These are phyloP conservation scores for Kalmusia sp. DNA, from an alignment of 2,329 filamentous ascomycete species.

Conservation along the genomic window DNA sequence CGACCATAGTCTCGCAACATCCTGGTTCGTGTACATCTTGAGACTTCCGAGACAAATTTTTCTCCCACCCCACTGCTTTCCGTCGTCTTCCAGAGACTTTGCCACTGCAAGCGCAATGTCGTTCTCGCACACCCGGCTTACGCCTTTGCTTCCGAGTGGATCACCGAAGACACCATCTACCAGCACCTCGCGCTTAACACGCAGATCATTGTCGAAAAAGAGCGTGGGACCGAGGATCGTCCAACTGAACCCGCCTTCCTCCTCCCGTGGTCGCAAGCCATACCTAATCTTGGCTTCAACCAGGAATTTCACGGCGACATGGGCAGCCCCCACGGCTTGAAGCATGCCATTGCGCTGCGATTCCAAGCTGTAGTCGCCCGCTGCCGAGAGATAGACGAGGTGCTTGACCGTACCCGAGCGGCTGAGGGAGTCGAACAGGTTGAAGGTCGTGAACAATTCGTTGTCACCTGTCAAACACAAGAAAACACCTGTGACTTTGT, in stretches of 20 bases:
- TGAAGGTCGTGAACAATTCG: slow-evolving; percentile 11
- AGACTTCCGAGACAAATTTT: slow-evolving; percentile 11
- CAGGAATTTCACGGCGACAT: slow-evolving; percentile 5
- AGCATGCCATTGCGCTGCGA: not conserved
- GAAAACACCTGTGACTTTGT: slow-evolving; percentile 6
- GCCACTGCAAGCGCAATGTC: slow-evolving; percentile 11
- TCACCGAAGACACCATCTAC: not conserved
- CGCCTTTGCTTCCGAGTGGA: slow-evolving; percentile 7
- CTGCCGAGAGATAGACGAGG: slow-evolving; percentile 4
- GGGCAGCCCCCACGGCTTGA: not conserved
- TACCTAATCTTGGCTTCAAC: slow-evolving; percentile 7
- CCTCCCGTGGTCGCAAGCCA: slow-evolving; percentile 3
- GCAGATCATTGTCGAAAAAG: not conserved
- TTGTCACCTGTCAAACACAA: slow-evolving; percentile 4
- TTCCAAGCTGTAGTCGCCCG: slow-evolving; percentile 1
- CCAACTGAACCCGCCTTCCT: slow-evolving; percentile 5
- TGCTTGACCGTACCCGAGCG: slow-evolving; percentile 6
- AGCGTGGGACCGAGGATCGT: not conserved
- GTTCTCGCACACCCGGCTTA: slow-evolving; percentile 8
- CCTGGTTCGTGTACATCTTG: slow-evolving; percentile 7
- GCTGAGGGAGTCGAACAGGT: not conserved
- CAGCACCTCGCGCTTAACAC: not conserved
- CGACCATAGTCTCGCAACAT: slow-evolving; percentile 10
- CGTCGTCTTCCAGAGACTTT: slow-evolving; percentile 13
- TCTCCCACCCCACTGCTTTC: slow-evolving; percentile 11